A percentile compares a stretch with the other conserved stretches of the same genome.
phyloP scores from a whole-genome alignment of 73 alveolate species.

The Urostyla sp. region DNA sequence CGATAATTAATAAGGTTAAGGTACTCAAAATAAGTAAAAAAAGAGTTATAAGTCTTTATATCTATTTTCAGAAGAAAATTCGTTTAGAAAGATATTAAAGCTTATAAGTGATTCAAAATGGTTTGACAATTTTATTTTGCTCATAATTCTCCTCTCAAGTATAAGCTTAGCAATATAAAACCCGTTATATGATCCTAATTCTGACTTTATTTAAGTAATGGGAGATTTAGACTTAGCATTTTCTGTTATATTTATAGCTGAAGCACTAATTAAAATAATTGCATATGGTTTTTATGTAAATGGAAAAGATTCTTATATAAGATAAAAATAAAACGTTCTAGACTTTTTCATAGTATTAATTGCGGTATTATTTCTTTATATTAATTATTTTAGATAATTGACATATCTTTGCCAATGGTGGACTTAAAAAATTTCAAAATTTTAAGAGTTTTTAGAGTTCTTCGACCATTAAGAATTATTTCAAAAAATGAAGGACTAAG shows the following conservation, averaged over 20 bases:
- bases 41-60: conserved; percentile 15
- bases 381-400: neutral
- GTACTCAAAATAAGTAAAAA: no score
- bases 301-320: conserved; percentile 43
- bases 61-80: neutral
- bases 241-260: conserved; percentile 5
- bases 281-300: conserved; percentile 24
- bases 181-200: conserved; percentile 67
- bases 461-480: conserved; percentile 75
- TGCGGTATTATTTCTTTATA: conserved; percentile 35
- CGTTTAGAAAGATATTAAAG: neutral
- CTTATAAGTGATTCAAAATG: neutral
- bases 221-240: conserved; percentile 41
- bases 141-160: conserved; percentile 63
- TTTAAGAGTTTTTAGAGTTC: conserved; percentile 52
- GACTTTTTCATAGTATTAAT: conserved; percentile 94
- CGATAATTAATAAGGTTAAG: no score
- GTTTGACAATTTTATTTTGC: conserved; percentile 62
- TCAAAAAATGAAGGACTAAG: conserved; percentile 71
- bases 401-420: neutral
- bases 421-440: conserved; percentile 36
- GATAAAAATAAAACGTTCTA: conserved; percentile 91
- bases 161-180: conserved; percentile 67
- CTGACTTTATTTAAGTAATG: conserved; percentile 7
- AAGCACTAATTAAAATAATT: conserved; percentile 18